These are phyloP conservation scores for Chloropicon primus DNA, from an alignment of 139 green algal species.

Conservation along the genomic window DNA sequence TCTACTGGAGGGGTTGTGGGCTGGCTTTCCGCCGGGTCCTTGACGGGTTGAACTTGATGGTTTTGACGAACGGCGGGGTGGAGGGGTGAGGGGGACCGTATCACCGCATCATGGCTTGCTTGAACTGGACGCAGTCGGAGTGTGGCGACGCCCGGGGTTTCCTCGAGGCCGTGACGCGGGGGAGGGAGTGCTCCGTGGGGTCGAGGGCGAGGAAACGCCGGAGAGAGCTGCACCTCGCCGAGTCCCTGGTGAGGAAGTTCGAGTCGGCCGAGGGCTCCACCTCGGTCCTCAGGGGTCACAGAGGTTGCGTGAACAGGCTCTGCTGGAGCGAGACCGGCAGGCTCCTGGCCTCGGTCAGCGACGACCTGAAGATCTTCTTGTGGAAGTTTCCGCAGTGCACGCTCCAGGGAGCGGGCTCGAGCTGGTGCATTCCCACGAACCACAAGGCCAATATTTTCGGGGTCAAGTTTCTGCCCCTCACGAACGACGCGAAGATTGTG, in stretches of 20 bases:
- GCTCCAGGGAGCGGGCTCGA: constrained; percentile 20
- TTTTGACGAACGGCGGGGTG: too few species aligned
- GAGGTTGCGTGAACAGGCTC: background rate
- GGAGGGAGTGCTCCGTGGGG: background rate
- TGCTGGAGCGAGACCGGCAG: background rate
- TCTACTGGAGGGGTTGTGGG: too few species aligned
- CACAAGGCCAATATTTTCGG: constrained; percentile 80
- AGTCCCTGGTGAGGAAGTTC: background rate
- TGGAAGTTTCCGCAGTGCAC: constrained; percentile 54
- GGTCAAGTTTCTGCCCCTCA: constrained; percentile 56
- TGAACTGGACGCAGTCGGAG: background rate
- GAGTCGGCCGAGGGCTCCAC: too few species aligned
- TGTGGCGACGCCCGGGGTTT: background rate
- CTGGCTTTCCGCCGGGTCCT: too few species aligned
- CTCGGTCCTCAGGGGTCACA: background rate
- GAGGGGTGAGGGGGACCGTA: too few species aligned
- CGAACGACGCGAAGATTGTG: constrained; percentile 30
- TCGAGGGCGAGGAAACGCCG: too few species aligned
- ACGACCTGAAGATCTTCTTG: constrained; percentile 32
- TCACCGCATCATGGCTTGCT: too few species aligned
- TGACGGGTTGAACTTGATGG: too few species aligned
- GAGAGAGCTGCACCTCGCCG: too few species aligned
- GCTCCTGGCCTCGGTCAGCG: background rate
- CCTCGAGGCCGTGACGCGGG: background rate
- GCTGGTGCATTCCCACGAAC: constrained; percentile 40